Percentiles rank a stretch among this genome's conserved stretches.
Evolutionary conservation across 2,329 filamentous ascomycete genomes (phyloP).

Genomic region (Cryphonectria parasitica): DNA sequence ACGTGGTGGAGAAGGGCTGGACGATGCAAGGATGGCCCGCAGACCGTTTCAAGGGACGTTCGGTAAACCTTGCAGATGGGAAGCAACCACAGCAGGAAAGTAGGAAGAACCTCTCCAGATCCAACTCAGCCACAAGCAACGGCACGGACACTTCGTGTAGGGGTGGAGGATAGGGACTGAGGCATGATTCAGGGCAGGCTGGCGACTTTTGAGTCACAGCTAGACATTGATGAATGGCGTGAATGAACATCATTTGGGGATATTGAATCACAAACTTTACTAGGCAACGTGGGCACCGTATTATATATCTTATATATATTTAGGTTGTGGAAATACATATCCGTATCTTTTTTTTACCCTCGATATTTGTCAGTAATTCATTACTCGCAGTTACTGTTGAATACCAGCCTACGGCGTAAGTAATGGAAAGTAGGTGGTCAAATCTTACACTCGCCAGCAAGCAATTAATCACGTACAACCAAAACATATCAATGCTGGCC

Average conservation of each 20-base stretch:
- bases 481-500: not conserved
- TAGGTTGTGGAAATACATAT: not conserved
- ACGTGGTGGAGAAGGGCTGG: constrained; percentile 53
- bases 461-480: not conserved
- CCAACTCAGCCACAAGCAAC: not conserved
- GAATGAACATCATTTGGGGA: not conserved
- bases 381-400: not conserved
- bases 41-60: constrained; percentile 41
- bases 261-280: not conserved
- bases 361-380: not conserved
- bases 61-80: not conserved
- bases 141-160: constrained; percentile 2
- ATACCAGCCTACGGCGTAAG: not conserved
- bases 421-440: no score
- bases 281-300: not conserved
- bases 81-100: not conserved
- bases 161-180: not conserved
- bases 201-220: not conserved
- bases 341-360: not conserved
- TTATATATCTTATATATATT: not conserved
- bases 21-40: constrained; percentile 62
- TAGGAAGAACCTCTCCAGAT: not conserved
- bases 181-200: not conserved
- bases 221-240: not conserved
- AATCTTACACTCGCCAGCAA: not conserved